Base-by-base conservation (phyloP, 495 filamentous ascomycete species). In the Penicillium lividum region DNA sequence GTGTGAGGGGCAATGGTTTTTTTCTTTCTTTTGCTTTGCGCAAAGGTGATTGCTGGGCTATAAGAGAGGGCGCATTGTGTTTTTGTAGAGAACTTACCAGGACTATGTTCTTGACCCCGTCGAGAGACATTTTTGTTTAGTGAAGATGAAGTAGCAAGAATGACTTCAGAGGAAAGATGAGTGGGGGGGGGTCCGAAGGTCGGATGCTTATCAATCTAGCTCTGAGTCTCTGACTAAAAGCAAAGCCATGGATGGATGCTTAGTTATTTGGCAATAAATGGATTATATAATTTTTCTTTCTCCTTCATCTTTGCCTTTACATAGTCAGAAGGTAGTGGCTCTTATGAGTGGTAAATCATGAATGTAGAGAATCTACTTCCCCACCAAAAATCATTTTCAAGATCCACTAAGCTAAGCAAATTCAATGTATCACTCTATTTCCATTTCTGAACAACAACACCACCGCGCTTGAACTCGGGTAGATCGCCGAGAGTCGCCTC, bases 401-500 rank as follows among this genome's bases (percentile, higher is more conserved):
- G 31, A 38, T 33, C 47, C 22, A 22, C 22, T 22, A 50, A 50
- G 27, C 27, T 27, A 22, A 22, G 25, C 10, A 38, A 52, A 38
- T 13, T 10, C 11, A 38, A 38, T 38, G 16, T 38, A 49, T 13
- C 16, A 3, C 11, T 66, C 60, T 78, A 90, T 64, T 75, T 75
- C 91, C 91, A 95, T 76, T 95, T 96, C 68, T 96, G 92, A 53
- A 97, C 89, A 34, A 93, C 87, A 5, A 89, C 90, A 27, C 92
- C 92, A 42, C 86, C 86, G 15, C 86, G 76, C 72, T 92, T 95
- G 75, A 96, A 93, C 54, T 96, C 92, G 0, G 85, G 65, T 71
- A 96, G 76, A 34, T 96, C 91, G 1, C 89, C 90, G 40, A 97
- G 70, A 5, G 82, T 84, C 56, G 75, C 74, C 1, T 64, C 71